Base-by-base conservation (phyloP, 1,284 basidiomycete genomes). In the Grifola frondosa region DNA sequence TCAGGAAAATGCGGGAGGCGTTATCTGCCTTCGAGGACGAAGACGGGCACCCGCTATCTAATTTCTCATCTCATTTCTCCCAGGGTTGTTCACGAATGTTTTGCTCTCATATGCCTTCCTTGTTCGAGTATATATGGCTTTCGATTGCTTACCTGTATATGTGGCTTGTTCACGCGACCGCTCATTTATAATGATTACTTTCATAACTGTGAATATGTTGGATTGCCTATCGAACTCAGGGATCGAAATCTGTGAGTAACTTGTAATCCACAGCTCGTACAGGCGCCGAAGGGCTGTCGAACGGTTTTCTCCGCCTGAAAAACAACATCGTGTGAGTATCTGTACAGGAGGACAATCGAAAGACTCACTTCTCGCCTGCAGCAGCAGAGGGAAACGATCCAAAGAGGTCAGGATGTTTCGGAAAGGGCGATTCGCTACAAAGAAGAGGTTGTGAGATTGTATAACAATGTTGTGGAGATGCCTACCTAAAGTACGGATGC, bases 361-460 rank as follows among this genome's bases (percentile, higher is more conserved):
- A 25, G 4, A 74, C 84, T 45, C 58, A 93, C 92, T 85, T 91
- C 69, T 99, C 97, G 17, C 97, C 97, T 3, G 93, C 93, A n/a
- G 97, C 97, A 16, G 88, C 81, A 30, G 91, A 95, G 13, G 97
- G 97, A 66, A 99, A 99, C 2, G 91, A 96, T 2, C 91, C 84
- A 66, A 99, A 99, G 41, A 96, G 71, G 60, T 97, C 94, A n/a
- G 94, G 92, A 64, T 99, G 96, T 59, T 99, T 98, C 1, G 97
- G 96, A 29, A 89, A 67, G 0, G 97, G 97, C 1, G 90, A 85
- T 68, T 99, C 97, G 5, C 91, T 95, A 58, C n/a, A n/a, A n/a
- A n/a, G n/a, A n/a, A n/a, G n/a, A n/a, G n/a, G n/a, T n/a, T n/a
- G n/a, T n/a, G n/a, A n/a, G n/a, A n/a, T n/a, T n/a, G n/a, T n/a